Base-by-base conservation (phyloP, 108 stramenopile genomes). In the Stephanodiscus minutulus region DNA sequence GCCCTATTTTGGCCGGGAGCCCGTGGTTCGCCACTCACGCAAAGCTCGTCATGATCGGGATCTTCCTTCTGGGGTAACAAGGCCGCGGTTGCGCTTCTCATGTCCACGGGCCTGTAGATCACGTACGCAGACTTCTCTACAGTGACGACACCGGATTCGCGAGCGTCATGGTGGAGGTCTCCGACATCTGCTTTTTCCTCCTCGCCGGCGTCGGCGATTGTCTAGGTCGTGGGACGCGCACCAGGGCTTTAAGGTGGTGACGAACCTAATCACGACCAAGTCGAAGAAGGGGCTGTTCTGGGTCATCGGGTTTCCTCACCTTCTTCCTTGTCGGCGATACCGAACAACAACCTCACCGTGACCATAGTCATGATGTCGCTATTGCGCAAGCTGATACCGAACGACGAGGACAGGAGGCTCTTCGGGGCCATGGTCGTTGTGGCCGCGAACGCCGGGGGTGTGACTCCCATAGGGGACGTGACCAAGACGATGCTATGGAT, bases 401-500 rank as follows among this genome's bases (percentile, higher is more conserved):
- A 86, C 18, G 88, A 89, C 17, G 85, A 87, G 22, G 96, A 93
- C 61, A 72, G 96, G 7, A 81, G 85, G 39, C 85, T 97, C 25
- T 97, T 97, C 72, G 96, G 96, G 50, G 96, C 94, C 10, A 93
- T 97, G 94, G 94, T 97, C 20, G 96, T 96, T 18, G 93, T 97
- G 31, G 96, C 96, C 43, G 94, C 96, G 25, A 97, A 97, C 74
- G 96, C 96, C 49, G 96, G 96, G 31, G 96, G 96, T 49, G 96
- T 95, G 96, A 97, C 96, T 7, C 96, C 96, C 5, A 97, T 97
- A 65, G 96, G 96, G 54, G 96, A 97, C 76, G 94, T 97, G 41
- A 97, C 96, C 13, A 97, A 94, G 8, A 97, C 96, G 10, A 97
- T 97, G 96, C 88, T 97, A 28, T 97, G 96, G 96, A 97, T 97